phyloP scores from a whole-genome alignment of 2,329 filamentous ascomycete species.

The Chaetomium sp. region DNA sequence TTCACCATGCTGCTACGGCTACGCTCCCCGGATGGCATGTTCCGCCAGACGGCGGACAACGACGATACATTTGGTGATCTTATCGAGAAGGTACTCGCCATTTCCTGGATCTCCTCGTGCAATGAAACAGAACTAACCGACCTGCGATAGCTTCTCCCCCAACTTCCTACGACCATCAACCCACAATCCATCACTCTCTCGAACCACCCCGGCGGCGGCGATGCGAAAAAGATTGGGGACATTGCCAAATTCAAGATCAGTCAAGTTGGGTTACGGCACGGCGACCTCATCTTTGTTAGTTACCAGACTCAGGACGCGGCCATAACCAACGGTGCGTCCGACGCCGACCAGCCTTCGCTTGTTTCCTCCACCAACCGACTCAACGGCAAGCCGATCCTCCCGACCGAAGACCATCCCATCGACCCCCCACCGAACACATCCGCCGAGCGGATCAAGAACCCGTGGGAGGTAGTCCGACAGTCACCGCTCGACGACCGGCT shows the following conservation, averaged over 20 bases:
- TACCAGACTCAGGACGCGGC: conserved; percentile 59
- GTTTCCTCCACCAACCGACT: conserved; percentile 56
- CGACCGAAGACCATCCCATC: conserved; percentile 60
- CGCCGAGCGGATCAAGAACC: conserved; percentile 66
- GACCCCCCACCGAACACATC: conserved; percentile 47
- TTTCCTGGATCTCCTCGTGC: background rate
- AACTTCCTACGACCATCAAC: conserved; percentile 57
- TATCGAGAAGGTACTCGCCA: conserved; percentile 40
- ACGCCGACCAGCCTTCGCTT: conserved; percentile 25
- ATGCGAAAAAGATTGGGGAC: conserved; percentile 53
- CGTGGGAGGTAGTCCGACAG: conserved; percentile 89
- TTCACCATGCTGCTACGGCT: conserved; percentile 75
- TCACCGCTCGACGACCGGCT: conserved; percentile 79
- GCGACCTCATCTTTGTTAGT: conserved; percentile 81
- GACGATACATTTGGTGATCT: conserved; percentile 65
- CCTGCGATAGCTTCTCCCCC: conserved; percentile 44
- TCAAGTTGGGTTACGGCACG: conserved; percentile 63
- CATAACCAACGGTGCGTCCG: conserved; percentile 33
- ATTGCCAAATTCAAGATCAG: conserved; percentile 50
- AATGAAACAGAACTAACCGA: conserved; percentile 2
- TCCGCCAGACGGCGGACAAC: conserved; percentile 72
- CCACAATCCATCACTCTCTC: conserved; percentile 54
- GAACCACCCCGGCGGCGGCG: conserved; percentile 52
- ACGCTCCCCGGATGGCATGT: conserved; percentile 86
- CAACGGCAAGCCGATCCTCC: conserved; percentile 69